These are phyloP conservation scores for Diaporthe longicolla DNA, from an alignment of 2,329 filamentous ascomycete species.

Conservation along the genomic window DNA sequence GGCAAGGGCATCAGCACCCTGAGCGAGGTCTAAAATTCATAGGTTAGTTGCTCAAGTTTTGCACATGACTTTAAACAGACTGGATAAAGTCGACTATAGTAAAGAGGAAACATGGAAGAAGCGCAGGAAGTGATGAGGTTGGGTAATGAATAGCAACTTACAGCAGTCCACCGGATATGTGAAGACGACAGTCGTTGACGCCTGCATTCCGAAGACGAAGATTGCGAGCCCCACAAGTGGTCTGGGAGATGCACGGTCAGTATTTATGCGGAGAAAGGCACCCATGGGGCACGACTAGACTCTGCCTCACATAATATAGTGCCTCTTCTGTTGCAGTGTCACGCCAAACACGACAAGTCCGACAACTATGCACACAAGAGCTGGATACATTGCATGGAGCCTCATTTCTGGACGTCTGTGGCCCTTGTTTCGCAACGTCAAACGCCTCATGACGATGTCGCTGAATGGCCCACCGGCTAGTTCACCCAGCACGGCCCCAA, in stretches of 20 bases:
- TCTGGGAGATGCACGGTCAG: neutral
- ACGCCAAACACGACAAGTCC: slow-evolving; percentile 1
- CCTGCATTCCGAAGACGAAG: slow-evolving; percentile 5
- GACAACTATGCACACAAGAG: neutral
- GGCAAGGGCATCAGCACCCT: neutral
- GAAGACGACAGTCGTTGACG: neutral
- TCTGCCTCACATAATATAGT: neutral
- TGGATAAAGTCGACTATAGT: no score
- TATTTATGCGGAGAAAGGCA: neutral
- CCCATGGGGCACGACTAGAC: no score
- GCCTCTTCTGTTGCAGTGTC: neutral
- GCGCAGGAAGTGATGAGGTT: neutral
- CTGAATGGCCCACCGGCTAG: neutral
- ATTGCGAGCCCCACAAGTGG: neutral
- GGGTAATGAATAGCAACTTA: neutral
- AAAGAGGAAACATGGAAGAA: neutral
- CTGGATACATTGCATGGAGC: slow-evolving; percentile 2
- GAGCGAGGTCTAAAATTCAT: neutral
- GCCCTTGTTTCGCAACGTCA: neutral
- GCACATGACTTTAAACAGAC: no score
- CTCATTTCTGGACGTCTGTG: neutral
- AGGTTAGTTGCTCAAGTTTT: neutral
- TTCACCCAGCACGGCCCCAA: neutral
- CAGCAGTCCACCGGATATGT: neutral
- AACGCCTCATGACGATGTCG: neutral